A percentile compares a stretch with the other conserved stretches of the same genome.
These are phyloP conservation scores for Umbelopsis sp. DNA, from an alignment of 192 early-diverging fungal species.

Conservation along the genomic window DNA sequence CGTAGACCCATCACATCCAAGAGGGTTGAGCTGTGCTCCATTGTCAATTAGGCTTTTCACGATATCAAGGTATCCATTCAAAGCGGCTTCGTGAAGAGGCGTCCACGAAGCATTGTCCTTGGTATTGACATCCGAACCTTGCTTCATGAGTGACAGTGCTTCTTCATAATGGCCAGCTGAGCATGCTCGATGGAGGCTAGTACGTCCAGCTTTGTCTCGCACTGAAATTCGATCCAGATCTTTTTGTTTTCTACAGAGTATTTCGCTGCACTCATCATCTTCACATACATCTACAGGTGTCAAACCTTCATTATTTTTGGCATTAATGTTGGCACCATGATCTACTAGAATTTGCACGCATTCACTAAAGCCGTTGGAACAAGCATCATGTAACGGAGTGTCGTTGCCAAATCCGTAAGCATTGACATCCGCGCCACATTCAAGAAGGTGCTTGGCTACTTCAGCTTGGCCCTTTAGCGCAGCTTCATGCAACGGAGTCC, in stretches of 20 bases:
- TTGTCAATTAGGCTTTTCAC: slow-evolving; percentile 51
- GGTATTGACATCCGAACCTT: slow-evolving; percentile 69
- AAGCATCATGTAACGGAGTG: slow-evolving; percentile 70
- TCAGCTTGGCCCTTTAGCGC: slow-evolving; percentile 52
- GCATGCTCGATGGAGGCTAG: slow-evolving; percentile 53
- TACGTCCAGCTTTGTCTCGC: slow-evolving; percentile 50
- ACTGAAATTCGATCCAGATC: slow-evolving; percentile 41
- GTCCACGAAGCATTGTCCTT: slow-evolving; percentile 70
- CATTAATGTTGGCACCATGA: slow-evolving; percentile 60
- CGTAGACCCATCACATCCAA: slow-evolving; percentile 62
- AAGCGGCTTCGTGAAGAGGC: slow-evolving; percentile 58
- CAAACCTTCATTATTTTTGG: slow-evolving; percentile 48
- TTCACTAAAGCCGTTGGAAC: slow-evolving; percentile 50
- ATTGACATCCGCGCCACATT: slow-evolving; percentile 59
- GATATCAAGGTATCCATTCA: slow-evolving; percentile 48
- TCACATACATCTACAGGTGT: slow-evolving; percentile 50
- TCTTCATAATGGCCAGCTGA: slow-evolving; percentile 53
- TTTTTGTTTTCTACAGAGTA: slow-evolving; percentile 38
- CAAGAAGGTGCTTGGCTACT: slow-evolving; percentile 51
- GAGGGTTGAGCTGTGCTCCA: slow-evolving; percentile 61
- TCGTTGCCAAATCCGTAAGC: slow-evolving; percentile 66
- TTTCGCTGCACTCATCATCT: slow-evolving; percentile 46
- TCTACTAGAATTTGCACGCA: slow-evolving; percentile 51
- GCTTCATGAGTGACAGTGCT: slow-evolving; percentile 49
- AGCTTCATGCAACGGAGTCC: slow-evolving; percentile 67